phyloP scores from a whole-genome alignment of 2,329 filamentous ascomycete genomes.

The Dendryphion nanum region DNA sequence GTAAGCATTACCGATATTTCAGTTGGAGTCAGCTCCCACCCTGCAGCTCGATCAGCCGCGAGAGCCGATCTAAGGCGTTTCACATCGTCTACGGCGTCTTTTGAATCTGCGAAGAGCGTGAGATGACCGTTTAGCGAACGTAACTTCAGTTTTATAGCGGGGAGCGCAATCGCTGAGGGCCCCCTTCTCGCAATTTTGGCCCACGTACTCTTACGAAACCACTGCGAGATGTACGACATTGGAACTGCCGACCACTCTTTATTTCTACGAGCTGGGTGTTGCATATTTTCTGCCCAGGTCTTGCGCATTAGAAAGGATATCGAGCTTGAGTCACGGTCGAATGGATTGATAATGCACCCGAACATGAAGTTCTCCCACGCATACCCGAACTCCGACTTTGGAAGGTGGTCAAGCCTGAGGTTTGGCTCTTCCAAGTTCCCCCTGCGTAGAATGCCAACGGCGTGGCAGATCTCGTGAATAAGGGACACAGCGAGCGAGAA shows the following conservation, averaged over 20 bases:
- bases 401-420: conserved; percentile 21
- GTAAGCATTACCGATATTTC: too few species aligned
- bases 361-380: conserved; percentile 40
- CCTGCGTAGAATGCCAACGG: conserved; percentile 31
- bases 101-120: not conserved
- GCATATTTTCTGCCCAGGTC: conserved; percentile 20
- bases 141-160: conserved; percentile 24
- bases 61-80: not conserved
- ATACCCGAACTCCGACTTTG: conserved; percentile 28
- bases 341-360: conserved; percentile 31
- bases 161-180: conserved; percentile 16
- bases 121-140: not conserved
- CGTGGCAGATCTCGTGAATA: conserved; percentile 36
- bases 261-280: conserved; percentile 16
- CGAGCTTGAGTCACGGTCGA: conserved; percentile 14
- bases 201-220: conserved; percentile 38
- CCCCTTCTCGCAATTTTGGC: conserved; percentile 17
- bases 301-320: conserved; percentile 28
- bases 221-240: conserved; percentile 34
- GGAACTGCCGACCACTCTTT: conserved; percentile 31
- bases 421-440: conserved; percentile 26
- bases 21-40: too few species aligned
- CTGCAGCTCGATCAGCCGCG: too few species aligned
- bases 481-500: conserved; percentile 31
- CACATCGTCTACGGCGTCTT: not conserved